These are phyloP conservation scores for Yamadazyma membranifaciens DNA, from an alignment of 1,139 yeast genomes.

Conservation along the genomic window DNA sequence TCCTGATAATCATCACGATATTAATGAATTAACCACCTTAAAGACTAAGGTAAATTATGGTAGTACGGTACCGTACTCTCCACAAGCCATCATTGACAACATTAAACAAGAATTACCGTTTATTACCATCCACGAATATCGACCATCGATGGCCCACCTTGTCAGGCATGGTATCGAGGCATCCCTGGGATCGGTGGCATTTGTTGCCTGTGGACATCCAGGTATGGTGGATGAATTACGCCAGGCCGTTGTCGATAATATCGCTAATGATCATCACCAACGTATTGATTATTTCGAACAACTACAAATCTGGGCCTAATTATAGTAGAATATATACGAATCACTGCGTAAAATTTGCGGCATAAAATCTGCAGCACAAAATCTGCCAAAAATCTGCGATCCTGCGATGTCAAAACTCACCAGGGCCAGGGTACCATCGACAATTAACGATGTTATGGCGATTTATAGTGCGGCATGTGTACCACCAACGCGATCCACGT, in stretches of 20 bases:
- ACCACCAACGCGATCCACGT: neutral
- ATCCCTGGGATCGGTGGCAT: conserved; percentile 41
- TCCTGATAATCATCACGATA: neutral
- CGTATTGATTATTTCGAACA: conserved; percentile 50
- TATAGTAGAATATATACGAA: neutral
- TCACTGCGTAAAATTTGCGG: too few species aligned
- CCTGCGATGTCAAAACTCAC: conserved; percentile 1
- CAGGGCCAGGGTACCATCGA: conserved; percentile 1
- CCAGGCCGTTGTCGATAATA: conserved; percentile 26
- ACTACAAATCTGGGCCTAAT: conserved; percentile 43
- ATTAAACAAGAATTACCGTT: conserved; percentile 22
- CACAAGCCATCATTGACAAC: conserved; percentile 10
- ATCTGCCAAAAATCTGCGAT: too few species aligned
- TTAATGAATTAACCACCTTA: conserved; percentile 9
- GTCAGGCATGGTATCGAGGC: conserved; percentile 35
- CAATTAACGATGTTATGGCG: neutral
- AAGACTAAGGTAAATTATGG: conserved; percentile 1
- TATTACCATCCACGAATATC: conserved; percentile 43
- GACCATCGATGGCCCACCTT: conserved; percentile 41
- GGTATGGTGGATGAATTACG: conserved; percentile 50
- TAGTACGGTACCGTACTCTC: neutral
- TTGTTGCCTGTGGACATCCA: conserved; percentile 50
- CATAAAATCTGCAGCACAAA: too few species aligned
- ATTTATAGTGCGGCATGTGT: neutral
- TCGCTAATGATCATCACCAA: conserved; percentile 25